A percentile compares a stretch with the other conserved stretches of the same genome.
Conservation (phyloP, 228 moss, liverwort and hornwort species). For the Sphagnum fallax region DNA sequence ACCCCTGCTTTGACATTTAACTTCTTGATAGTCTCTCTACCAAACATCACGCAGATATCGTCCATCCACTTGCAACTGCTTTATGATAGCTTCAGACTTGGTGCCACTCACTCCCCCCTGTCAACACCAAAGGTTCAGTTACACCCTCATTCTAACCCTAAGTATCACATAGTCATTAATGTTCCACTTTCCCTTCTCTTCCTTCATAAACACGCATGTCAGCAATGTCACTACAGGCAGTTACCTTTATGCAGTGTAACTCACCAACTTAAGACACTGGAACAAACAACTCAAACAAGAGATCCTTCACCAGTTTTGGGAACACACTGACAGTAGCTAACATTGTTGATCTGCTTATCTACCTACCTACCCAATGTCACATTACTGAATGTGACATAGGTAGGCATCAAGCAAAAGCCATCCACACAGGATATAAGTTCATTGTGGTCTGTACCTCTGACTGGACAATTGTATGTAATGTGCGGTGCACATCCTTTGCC, state of each 20-base stretch:
- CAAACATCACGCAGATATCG: constrained; percentile 86
- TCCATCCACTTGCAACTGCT: constrained; percentile 67
- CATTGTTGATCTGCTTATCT: no score
- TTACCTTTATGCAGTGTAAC: no score
- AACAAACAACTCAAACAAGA: no score
- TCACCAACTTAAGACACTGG: no score
- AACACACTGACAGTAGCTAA: no score
- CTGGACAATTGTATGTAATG: constrained; percentile 54
- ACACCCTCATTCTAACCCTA: no score
- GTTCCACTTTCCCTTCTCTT: neutral
- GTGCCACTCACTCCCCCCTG: constrained; percentile 55
- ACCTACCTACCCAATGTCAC: no score
- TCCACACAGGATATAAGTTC: no score
- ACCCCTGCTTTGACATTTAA: neutral
- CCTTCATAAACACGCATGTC: neutral
- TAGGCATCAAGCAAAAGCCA: no score
- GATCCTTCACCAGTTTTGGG: no score
- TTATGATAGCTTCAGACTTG: constrained; percentile 56
- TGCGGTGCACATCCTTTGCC: constrained; percentile 89
- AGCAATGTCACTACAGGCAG: no score
- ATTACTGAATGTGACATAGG: no score
- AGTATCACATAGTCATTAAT: neutral
- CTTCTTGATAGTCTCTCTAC: constrained; percentile 20
- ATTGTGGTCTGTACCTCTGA: constrained; percentile 29
- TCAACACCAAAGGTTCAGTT: neutral